These are phyloP conservation scores for Aspergillus pseudoviridinutans DNA, from an alignment of 2,329 filamentous ascomycete genomes.

Conservation along the genomic window DNA sequence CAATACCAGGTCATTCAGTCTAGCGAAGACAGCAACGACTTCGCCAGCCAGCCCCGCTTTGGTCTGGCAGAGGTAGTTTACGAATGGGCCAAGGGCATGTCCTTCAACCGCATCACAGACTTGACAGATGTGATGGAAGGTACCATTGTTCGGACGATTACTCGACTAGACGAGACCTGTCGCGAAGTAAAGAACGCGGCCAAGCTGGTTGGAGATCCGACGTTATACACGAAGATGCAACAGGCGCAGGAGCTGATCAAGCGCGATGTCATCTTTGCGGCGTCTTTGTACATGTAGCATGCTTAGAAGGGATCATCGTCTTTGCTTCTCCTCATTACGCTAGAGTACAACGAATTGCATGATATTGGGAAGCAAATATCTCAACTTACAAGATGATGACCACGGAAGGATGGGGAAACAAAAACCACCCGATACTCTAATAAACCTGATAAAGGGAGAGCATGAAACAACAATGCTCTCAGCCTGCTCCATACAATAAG, in stretches of 20 bases:
- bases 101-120: slow-evolving; percentile 95
- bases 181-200: slow-evolving; percentile 97
- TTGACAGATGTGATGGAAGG: slow-evolving; percentile 95
- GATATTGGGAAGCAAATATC: neutral
- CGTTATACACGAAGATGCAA: slow-evolving; percentile 94
- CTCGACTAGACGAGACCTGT: slow-evolving; percentile 89
- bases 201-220: slow-evolving; percentile 88
- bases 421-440: neutral
- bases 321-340: neutral
- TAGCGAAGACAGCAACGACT: slow-evolving; percentile 87
- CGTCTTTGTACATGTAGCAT: slow-evolving; percentile 77
- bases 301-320: neutral
- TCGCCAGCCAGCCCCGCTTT: slow-evolving; percentile 80
- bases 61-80: slow-evolving; percentile 97
- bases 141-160: slow-evolving; percentile 94
- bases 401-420: neutral
- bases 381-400: neutral
- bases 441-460: neutral
- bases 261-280: slow-evolving; percentile 87
- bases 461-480: neutral
- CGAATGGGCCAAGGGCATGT: slow-evolving; percentile 97
- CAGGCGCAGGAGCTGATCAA: slow-evolving; percentile 97
- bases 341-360: neutral
- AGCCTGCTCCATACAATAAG: neutral
- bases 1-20: slow-evolving; percentile 88